These are phyloP conservation scores for Candida michaelii DNA, from an alignment of 805 yeast species.

Conservation along the genomic window DNA sequence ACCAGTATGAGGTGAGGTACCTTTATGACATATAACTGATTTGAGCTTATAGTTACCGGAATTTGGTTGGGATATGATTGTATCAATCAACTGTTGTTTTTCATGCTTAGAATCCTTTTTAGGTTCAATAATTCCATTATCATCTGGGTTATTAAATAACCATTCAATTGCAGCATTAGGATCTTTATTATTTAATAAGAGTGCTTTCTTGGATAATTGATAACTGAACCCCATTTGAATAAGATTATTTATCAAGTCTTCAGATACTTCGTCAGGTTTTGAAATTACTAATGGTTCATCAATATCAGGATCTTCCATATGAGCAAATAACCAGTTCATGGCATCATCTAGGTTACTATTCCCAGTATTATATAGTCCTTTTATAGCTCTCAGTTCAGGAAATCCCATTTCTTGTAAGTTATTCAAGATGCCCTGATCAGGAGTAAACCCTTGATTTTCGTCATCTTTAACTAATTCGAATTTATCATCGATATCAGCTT, in stretches of 20 bases:
- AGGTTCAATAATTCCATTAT: slow-evolving; percentile 56
- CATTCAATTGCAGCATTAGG: slow-evolving; percentile 84
- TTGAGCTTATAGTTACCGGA: slow-evolving; percentile 47
- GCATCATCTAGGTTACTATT: slow-evolving; percentile 68
- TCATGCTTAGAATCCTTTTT: slow-evolving; percentile 28
- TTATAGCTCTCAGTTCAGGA: slow-evolving; percentile 58
- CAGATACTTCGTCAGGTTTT: slow-evolving; percentile 25
- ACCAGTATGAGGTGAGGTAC: slow-evolving; percentile 85
- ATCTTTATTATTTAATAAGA: slow-evolving; percentile 57
- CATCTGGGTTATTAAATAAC: slow-evolving; percentile 83
- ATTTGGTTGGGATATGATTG: background rate
- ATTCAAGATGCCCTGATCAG: slow-evolving; percentile 55
- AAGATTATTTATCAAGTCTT: slow-evolving; percentile 48
- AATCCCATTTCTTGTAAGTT: slow-evolving; percentile 85
- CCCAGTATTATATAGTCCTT: slow-evolving; percentile 73
- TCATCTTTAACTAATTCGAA: slow-evolving; percentile 18
- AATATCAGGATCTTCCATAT: slow-evolving; percentile 80
- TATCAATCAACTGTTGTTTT: slow-evolving; percentile 12
- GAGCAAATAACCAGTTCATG: slow-evolving; percentile 86
- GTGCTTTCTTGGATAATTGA: slow-evolving; percentile 70
- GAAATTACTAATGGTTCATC: slow-evolving; percentile 54
- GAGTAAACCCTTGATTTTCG: slow-evolving; percentile 36
- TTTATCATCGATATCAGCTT: slow-evolving; percentile 32
- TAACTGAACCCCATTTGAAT: slow-evolving; percentile 76
- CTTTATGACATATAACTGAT: slow-evolving; percentile 85